Base-by-base conservation (phyloP, 176 grass and related monocot species). In the Rhynchospora breviuscula region DNA sequence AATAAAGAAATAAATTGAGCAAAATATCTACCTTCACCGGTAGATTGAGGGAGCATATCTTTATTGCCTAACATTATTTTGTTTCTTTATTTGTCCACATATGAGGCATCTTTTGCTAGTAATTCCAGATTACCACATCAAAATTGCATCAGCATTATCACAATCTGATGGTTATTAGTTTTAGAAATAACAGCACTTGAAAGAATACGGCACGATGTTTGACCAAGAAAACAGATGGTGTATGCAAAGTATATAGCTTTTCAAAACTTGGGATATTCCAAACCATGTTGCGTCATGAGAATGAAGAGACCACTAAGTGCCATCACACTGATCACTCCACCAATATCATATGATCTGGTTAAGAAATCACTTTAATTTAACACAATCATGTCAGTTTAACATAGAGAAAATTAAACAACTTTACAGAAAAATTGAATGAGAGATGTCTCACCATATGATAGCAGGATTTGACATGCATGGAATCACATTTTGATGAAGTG, bases 301-400 rank as follows among this genome's bases (percentile, higher is more conserved):
- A 95, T 90, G 75, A 93, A 98, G 69, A 98, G 92, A 59, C 95
- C 95, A 87, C 89, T 98, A 75, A 98, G 90, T 23, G 93, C 89
- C 95, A 98, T 95, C 47, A 98, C 92, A 89, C 95, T 95, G 79
- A 98, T 91, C 67, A 98, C 92, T 85, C 95, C 95, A 84, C 92
- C 95, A 85, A 98, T 93, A 73, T 98, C 92, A 7, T 98, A 98
- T 85, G 95, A 98, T 87, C 88, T 95, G 86, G 92, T 95, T 59
- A 98, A 95, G 88, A 98, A 98, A 88, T 98, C 92, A 89, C 95
- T 98, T 85, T 81, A 88, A 88, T 64, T 83, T 26, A 18, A 85
- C 73, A 49, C 61, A 76, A 79, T 59, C n/a, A 84, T 48, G 73
- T 90, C 25, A 90, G 51, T 53, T 18, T 90, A 31, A 17, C 11